Conservation (phyloP, 495 filamentous ascomycete genomes). For the Aspergillus bridgeri region DNA sequence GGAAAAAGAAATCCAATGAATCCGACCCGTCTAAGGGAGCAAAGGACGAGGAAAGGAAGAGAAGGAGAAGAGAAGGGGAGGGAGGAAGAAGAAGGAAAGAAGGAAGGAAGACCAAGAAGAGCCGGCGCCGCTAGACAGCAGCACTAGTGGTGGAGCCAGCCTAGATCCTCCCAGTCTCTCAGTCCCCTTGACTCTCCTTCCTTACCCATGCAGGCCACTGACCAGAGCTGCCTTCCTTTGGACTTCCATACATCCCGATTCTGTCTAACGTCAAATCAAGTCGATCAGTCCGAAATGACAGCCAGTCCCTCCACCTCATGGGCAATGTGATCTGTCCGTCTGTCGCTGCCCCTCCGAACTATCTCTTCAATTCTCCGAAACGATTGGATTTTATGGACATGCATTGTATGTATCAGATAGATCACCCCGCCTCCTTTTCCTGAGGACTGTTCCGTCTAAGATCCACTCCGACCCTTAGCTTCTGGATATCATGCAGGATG, state of each 20-base stretch:
- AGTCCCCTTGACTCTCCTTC: not conserved
- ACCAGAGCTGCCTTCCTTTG: not conserved
- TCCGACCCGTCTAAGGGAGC: not conserved
- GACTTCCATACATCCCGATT: not conserved
- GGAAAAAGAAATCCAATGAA: not conserved
- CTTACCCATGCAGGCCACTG: not conserved
- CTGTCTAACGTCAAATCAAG: not conserved
- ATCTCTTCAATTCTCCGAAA: not conserved
- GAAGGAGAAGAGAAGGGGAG: not conserved
- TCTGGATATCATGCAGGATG: not conserved
- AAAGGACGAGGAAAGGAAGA: constrained; percentile 12
- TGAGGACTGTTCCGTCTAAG: not conserved
- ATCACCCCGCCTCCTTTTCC: not conserved
- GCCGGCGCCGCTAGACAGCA: not conserved
- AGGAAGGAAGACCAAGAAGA: not conserved
- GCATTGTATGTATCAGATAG: not conserved
- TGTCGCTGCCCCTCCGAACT: not conserved
- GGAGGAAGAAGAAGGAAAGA: constrained; percentile 26
- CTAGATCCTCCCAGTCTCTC: not conserved
- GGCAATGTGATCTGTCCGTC: not conserved
- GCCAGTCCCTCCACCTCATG: not conserved
- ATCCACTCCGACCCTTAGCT: not conserved
- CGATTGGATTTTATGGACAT: not conserved
- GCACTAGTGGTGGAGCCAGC: not conserved
- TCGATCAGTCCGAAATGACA: not conserved